phyloP scores from a whole-genome alignment of 345 rosid species.

The Draba incana region DNA sequence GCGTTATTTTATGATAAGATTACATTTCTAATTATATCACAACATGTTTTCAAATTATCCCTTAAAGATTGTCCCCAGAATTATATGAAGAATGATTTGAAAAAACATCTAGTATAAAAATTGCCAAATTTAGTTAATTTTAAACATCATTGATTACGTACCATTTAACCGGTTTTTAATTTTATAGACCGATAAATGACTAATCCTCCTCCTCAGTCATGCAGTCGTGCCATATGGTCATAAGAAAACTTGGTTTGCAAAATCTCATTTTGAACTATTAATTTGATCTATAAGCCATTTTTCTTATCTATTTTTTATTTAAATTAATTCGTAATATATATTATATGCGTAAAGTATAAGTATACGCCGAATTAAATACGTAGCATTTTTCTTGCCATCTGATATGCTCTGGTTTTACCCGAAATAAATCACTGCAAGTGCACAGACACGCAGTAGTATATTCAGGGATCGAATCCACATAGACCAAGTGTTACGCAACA shows the following conservation, averaged over 20 bases:
- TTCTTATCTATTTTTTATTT: background rate
- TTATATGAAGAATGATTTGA: background rate
- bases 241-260: background rate
- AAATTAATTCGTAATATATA: background rate
- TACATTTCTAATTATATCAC: no score
- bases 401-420: no score
- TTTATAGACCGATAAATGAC: background rate
- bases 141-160: background rate
- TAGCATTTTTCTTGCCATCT: background rate
- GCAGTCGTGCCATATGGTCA: background rate
- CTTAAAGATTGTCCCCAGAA: background rate
- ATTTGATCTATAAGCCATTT: background rate
- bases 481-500: no score
- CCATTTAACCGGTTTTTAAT: background rate
- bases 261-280: background rate
- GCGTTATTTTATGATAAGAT: no score
- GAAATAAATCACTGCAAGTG: no score
- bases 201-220: slow-evolving; percentile 1
- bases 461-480: no score
- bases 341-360: no score
- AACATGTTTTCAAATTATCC: background rate
- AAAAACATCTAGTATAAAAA: background rate
- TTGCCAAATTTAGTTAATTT: background rate
- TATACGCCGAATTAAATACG: background rate
- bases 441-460: no score